Evolutionary conservation across 305 asterid genomes (phyloP), one percentile per base, ranked within the genome.

Genomic region (Solanum hybrid): DNA sequence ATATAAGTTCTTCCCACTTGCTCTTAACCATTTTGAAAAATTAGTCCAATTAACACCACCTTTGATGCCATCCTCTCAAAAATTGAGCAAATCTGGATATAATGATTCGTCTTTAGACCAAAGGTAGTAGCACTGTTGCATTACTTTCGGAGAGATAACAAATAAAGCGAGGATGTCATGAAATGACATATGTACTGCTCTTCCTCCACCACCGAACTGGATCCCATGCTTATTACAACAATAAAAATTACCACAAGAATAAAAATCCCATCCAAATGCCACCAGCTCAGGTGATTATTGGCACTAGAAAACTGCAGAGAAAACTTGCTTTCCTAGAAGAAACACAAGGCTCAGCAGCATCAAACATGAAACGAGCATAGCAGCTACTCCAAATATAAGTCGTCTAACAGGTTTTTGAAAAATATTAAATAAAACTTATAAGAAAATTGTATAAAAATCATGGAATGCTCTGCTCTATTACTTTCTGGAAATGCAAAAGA

Each of bases 21-120:
- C 91, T 91, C 95, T 61, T 61, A 97, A 96, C 92, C 94, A 93
- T 90, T 97, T 97, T 37, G 98, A 93, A 86, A 96, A 95, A 92
- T 95, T 90, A 92, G 92, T 89, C 99, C 98, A 97, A 95, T 97
- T 97, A 94, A 45, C 98, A 84, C 99, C 99, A 91, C 99, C 98
- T 93, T 94, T 94, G 98, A 93, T 97, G 98, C 98, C 98, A 97
- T 90, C 97, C 98, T 92, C 98, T 94, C 89, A 91, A 92, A 32
- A 76, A 94, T 89, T 70, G 86, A 92, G 87, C 87, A 90, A 72
- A 92, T 79, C 90, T 89, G 92, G 72, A 88, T 87, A 86, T 72
- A 88, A 37, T 72, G 87, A 84, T 92, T 91, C 36, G 39, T 86
- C 26, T 77, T 89, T 22, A 83, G 87, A 86, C 38, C 68, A 79